Base-by-base conservation (phyloP, 139 green algal genomes). In the Chlamydomonas urium region DNA sequence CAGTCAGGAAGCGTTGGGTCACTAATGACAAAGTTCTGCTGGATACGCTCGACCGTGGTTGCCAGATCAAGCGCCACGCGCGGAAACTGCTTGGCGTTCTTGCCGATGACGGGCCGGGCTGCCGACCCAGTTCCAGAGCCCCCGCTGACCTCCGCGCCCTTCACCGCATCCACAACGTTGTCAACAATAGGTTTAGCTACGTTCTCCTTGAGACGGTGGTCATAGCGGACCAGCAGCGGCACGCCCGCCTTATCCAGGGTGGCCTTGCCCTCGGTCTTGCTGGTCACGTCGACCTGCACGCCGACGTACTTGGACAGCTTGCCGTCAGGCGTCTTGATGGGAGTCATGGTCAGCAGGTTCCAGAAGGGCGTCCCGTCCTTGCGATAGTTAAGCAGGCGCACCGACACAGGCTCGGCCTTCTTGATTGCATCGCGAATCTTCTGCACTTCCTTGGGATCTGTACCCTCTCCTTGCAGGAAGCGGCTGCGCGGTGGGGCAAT, bases 1-100 rank as follows among this genome's bases (percentile, higher is more conserved):
- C 90, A 96, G 81, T 99, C 94, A 10, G 94, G 94, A 72, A 99
- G 81, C 47, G 81, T 94, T 62, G 94, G 94, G 79, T 99, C 93
- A 26, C 80, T 89, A 74, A 99, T 98, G 35, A 93, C 83, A 76
- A 98, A 99, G 75, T 96, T 97, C 74, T 98, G 92, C 83, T 99
- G 91, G 59, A 98, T 96, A 66, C 94, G 89, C 82, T 98, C 94
- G 69, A 98, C 88, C 1, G 94, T 98, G 36, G 94, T 97, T 6
- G 94, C 94, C 74, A 98, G 83, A 73, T 98, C 94, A 32, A 98
- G 74, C 1, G 90, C 93, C 34, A 93, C 87, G 48, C 93, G 86
- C 1, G 88, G 90, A 38, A 97, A 94, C 5, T 79, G 47, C 70
- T 90, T 93, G 17, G 88, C 35, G 37, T 31, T 4, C 38, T 71